A percentile compares a stretch with the other conserved stretches of the same genome.
These are phyloP conservation scores for Arthrinium phaeospermum DNA, from an alignment of 2,329 filamentous ascomycete genomes.

Conservation along the genomic window DNA sequence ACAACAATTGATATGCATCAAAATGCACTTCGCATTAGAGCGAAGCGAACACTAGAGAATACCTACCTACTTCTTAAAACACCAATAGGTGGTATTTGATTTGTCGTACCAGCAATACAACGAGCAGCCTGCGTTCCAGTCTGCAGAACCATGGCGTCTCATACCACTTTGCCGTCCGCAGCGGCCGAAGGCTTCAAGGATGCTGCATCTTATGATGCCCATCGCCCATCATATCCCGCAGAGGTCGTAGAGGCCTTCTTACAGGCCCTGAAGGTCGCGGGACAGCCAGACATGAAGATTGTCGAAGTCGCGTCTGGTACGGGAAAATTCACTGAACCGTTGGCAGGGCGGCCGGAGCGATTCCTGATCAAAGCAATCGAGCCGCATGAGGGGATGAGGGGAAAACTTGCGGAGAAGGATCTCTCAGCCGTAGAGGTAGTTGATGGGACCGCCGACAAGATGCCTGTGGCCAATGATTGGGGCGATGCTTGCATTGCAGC, in stretches of 20 bases:
- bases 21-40: too few species aligned
- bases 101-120: neutral
- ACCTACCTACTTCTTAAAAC: neutral
- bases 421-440: conserved; percentile 60
- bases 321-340: conserved; percentile 71
- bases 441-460: conserved; percentile 62
- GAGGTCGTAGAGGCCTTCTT: conserved; percentile 66
- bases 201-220: conserved; percentile 67
- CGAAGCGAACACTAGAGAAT: neutral
- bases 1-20: neutral
- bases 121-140: neutral
- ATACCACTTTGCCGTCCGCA: conserved; percentile 29
- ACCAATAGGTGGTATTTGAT: neutral
- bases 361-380: conserved; percentile 68
- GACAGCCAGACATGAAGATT: conserved; percentile 52
- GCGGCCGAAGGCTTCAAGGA: conserved; percentile 70
- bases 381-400: conserved; percentile 70
- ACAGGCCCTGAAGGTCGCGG: conserved; percentile 55
- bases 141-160: conserved; percentile 15
- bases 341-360: conserved; percentile 63
- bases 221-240: conserved; percentile 70
- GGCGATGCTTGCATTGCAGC: conserved; percentile 70
- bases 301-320: conserved; percentile 73
- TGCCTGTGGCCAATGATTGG: conserved; percentile 62
- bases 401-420: conserved; percentile 62